Percentiles rank a stretch among this genome's conserved stretches.
Evolutionary conservation across 2,329 filamentous ascomycete genomes (phyloP).

Genomic region (Emmonsiellopsis sp.): DNA sequence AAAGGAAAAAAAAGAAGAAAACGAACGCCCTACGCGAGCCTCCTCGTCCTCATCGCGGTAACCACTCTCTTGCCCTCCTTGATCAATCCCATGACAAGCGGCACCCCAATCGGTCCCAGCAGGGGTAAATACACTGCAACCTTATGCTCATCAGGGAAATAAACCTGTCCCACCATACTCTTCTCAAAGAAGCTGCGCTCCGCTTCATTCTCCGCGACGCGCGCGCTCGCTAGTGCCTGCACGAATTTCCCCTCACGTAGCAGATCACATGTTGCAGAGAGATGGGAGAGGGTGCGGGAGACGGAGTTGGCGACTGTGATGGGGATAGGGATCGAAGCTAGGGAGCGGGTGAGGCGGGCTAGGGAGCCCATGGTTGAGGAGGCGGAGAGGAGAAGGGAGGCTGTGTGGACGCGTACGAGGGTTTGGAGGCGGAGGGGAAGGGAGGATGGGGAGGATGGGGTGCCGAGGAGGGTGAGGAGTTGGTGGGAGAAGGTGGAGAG

Average conservation of each 20-base stretch:
- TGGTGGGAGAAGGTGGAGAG: slow-evolving; percentile 88
- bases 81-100: slow-evolving; percentile 70
- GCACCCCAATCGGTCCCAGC: slow-evolving; percentile 82
- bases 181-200: slow-evolving; percentile 97
- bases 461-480: slow-evolving; percentile 76
- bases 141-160: slow-evolving; percentile 98
- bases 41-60: slow-evolving; percentile 21
- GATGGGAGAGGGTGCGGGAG: slow-evolving; percentile 65
- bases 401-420: slow-evolving; percentile 74
- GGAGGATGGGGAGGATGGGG: slow-evolving; percentile 67
- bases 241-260: slow-evolving; percentile 55
- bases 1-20: not conserved
- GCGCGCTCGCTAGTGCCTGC: slow-evolving; percentile 65
- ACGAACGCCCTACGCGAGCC: not conserved
- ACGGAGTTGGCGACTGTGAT: slow-evolving; percentile 79
- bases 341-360: slow-evolving; percentile 70
- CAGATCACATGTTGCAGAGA: slow-evolving; percentile 66
- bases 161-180: slow-evolving; percentile 97
- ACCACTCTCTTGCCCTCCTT: slow-evolving; percentile 64
- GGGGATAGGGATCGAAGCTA: slow-evolving; percentile 87
- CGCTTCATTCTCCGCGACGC: slow-evolving; percentile 77
- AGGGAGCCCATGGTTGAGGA: slow-evolving; percentile 91
- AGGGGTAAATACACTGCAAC: slow-evolving; percentile 91
- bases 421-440: slow-evolving; percentile 78
- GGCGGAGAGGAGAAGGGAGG: slow-evolving; percentile 76